These are phyloP conservation scores for Aspergillus fischeri DNA, from an alignment of 2,329 filamentous ascomycete genomes.

Conservation along the genomic window DNA sequence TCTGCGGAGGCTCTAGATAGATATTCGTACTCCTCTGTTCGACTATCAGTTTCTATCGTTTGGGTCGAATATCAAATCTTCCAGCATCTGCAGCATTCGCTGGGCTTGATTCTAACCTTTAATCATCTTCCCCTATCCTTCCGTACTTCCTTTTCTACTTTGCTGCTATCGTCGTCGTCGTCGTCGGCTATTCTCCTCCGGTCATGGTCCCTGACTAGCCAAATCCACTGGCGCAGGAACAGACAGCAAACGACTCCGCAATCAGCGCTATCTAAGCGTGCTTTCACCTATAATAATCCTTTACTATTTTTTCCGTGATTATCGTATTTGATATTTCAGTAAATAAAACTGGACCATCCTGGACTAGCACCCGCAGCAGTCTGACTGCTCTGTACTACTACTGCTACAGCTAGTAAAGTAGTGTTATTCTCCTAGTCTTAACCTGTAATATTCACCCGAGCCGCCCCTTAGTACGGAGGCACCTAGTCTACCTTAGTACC, in stretches of 20 bases:
- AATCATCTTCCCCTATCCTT: background rate
- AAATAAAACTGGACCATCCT: constrained; percentile 6
- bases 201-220: constrained; percentile 13
- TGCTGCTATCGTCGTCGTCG: too few relatives aligned
- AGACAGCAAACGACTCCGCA: constrained; percentile 14
- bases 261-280: background rate
- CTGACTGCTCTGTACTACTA: background rate
- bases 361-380: constrained; percentile 5
- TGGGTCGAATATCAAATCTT: too few relatives aligned
- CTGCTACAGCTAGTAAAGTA: background rate
- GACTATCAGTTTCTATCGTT: too few relatives aligned
- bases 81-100: too few relatives aligned
- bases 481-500: too few relatives aligned
- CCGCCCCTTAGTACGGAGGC: constrained; percentile 12
- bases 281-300: background rate
- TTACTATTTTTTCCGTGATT: background rate
- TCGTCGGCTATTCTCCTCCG: too few relatives aligned
- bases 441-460: constrained; percentile 9
- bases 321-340: background rate
- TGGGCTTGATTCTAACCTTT: too few relatives aligned
- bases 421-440: background rate
- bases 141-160: too few relatives aligned
- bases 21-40: too few relatives aligned
- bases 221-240: constrained; percentile 14
- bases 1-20: too few relatives aligned